Evolutionary conservation across 2,329 filamentous ascomycete genomes (phyloP).

Genomic region (Aspergillus quadrilineatus): DNA sequence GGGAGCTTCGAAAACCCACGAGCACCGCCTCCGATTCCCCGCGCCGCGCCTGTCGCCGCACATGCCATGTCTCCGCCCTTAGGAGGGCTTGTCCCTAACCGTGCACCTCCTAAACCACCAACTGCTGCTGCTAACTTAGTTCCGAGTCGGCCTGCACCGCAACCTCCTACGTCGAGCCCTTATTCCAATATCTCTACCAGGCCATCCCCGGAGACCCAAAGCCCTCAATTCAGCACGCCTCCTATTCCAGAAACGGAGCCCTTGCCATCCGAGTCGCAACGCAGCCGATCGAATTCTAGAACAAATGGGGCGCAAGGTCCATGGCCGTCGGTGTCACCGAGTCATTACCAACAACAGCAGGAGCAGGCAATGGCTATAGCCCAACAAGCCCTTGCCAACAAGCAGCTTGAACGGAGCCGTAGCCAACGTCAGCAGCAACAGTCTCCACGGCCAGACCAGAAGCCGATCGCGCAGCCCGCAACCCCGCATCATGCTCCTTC

Average conservation of each 20-base stretch:
- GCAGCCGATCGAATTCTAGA: slow-evolving; percentile 68
- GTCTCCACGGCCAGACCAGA: slow-evolving; percentile 55
- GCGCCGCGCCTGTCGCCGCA: slow-evolving; percentile 46
- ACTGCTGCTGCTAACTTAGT: slow-evolving; percentile 39
- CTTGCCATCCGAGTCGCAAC: slow-evolving; percentile 66
- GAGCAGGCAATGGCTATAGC: slow-evolving; percentile 78
- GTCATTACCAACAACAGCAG: slow-evolving; percentile 67
- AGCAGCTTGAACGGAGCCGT: slow-evolving; percentile 67
- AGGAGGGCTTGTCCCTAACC: slow-evolving; percentile 68
- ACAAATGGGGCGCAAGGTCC: slow-evolving; percentile 55
- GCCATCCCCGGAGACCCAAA: slow-evolving; percentile 55
- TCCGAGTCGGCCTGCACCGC: slow-evolving; percentile 45
- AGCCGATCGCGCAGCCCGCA: slow-evolving; percentile 25
- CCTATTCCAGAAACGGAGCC: slow-evolving; percentile 56
- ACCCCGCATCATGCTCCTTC: slow-evolving; percentile 40
- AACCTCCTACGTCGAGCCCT: slow-evolving; percentile 44
- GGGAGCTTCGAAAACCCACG: slow-evolving; percentile 97
- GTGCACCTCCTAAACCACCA: slow-evolving; percentile 87
- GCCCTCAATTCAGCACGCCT: slow-evolving; percentile 44
- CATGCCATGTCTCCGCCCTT: slow-evolving; percentile 48
- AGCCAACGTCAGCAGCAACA: slow-evolving; percentile 67
- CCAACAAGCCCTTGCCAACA: slow-evolving; percentile 70
- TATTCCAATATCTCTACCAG: slow-evolving; percentile 46
- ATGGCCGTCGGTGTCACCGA: slow-evolving; percentile 43
- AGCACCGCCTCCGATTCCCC: slow-evolving; percentile 83